Evolutionary conservation across 208 protist species (phyloP), one percentile per base, ranked within the genome.

Genomic region (Crithidia bombi): DNA sequence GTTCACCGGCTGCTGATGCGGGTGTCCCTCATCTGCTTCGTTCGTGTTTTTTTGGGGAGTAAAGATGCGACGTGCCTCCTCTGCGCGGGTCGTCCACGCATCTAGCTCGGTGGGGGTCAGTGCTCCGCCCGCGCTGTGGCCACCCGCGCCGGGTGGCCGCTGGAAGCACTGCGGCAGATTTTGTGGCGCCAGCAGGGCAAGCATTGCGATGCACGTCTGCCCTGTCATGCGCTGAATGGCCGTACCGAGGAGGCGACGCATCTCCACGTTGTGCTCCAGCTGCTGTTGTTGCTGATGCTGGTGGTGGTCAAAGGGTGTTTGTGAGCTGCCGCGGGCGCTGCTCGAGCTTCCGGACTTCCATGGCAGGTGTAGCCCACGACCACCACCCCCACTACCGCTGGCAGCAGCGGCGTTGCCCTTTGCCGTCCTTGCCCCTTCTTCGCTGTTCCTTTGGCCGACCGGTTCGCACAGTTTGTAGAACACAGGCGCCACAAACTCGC

Each of bases 201-300:
- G 72, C 43, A 87, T 5, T 35, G 72, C 69, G 21, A 83, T 44
- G 39, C 78, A 87, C 11, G 74, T 73, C 72, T 79, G 69, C n/a
- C 73, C 65, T 7, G 41, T 75, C 82, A 84, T 83, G 30, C 71
- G 73, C 21, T 78, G 68, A 2, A 79, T 61, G 21, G 72, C 75
- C 0, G 57, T 33, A 12, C 73, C 65, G 46, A 82, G 75, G 15
- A 74, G 56, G 3, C 72, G 68, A 5, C 75, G 69, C 59, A 82
- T 78, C 28, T 44, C 68, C 23, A 73, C 59, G 15, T 55, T 56
- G 28, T 77, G 44, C 36, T 62, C 57, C 57, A 51, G 63, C 63
- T 67, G 52, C 51, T 55, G 21, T 5, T 23, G 26, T 23, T 54
- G 30, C 15, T 62, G 47, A 2, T 50, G 41, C 51, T n/a, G 19